These are phyloP conservation scores for Akanthomyces uredinophilus DNA, from an alignment of 2,329 filamentous ascomycete genomes.

Conservation along the genomic window DNA sequence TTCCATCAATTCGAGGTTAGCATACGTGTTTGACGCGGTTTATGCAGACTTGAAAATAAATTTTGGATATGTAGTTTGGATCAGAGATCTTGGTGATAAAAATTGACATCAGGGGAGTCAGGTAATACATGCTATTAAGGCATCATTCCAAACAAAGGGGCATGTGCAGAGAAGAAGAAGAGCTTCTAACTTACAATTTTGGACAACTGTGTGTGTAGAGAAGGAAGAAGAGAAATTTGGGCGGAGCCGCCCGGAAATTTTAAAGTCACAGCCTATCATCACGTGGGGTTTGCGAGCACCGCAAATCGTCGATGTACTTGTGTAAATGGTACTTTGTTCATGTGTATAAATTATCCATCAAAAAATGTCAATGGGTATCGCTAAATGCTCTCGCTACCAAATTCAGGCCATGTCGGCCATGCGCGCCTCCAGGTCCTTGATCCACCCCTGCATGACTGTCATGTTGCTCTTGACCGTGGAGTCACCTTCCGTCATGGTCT, in stretches of 20 bases:
- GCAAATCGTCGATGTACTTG: neutral
- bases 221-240: neutral
- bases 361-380: slow-evolving; percentile 10
- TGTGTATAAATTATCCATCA: slow-evolving; percentile 3
- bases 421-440: slow-evolving; percentile 77
- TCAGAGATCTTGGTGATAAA: slow-evolving; percentile 73
- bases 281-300: slow-evolving; percentile 12
- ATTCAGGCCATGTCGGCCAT: slow-evolving; percentile 51
- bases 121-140: slow-evolving; percentile 54
- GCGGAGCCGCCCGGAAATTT: slow-evolving; percentile 10
- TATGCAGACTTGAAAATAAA: slow-evolving; percentile 6
- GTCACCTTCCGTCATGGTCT: slow-evolving; percentile 65
- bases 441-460: slow-evolving; percentile 81
- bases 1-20: slow-evolving; percentile 18
- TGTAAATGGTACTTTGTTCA: neutral
- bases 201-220: slow-evolving; percentile 12
- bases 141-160: slow-evolving; percentile 42
- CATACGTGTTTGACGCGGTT: slow-evolving; percentile 4
- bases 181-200: slow-evolving; percentile 30
- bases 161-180: slow-evolving; percentile 3
- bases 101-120: slow-evolving; percentile 52
- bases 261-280: slow-evolving; percentile 6
- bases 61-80: slow-evolving; percentile 24
- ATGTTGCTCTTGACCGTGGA: slow-evolving; percentile 71
- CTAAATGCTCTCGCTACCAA: slow-evolving; percentile 1